phyloP scores from a whole-genome alignment of 2,329 filamentous ascomycete genomes.

The Fusarium sp. region DNA sequence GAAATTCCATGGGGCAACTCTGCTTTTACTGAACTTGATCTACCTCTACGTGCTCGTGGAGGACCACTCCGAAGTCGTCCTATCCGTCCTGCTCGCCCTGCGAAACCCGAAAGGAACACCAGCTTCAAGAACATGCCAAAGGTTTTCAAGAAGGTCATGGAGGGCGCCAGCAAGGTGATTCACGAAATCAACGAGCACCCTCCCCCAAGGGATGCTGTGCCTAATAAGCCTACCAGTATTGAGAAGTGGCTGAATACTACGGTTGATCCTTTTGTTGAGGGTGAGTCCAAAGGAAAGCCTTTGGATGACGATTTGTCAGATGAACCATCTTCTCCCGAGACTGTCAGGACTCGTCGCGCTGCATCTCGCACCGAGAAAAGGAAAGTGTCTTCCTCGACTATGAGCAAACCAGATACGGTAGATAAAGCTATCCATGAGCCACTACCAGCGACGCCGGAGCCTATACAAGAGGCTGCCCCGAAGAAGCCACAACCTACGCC shows the following conservation, averaged over 20 bases:
- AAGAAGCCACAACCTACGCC: constrained; percentile 12
- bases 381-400: constrained; percentile 36
- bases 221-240: constrained; percentile 71
- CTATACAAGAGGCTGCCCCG: constrained; percentile 9
- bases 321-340: constrained; percentile 36
- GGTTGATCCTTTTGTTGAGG: constrained; percentile 70
- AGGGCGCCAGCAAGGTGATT: constrained; percentile 72
- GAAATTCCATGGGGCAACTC: constrained; percentile 74
- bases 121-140: constrained; percentile 72
- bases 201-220: constrained; percentile 56
- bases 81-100: constrained; percentile 48
- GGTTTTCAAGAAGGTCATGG: constrained; percentile 72
- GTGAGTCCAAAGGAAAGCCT: constrained; percentile 27
- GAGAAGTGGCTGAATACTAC: constrained; percentile 74
- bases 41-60: constrained; percentile 58
- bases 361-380: constrained; percentile 42
- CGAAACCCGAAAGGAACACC: constrained; percentile 62
- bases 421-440: constrained; percentile 24
- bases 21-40: constrained; percentile 73
- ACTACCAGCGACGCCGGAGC: constrained; percentile 7
- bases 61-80: constrained; percentile 57
- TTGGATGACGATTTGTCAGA: constrained; percentile 20
- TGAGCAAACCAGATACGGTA: constrained; percentile 30
- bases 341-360: constrained; percentile 35
- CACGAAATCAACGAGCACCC: constrained; percentile 67